Conservation (phyloP, 139 green algal species). For the Tetratostichococcus sp. region DNA sequence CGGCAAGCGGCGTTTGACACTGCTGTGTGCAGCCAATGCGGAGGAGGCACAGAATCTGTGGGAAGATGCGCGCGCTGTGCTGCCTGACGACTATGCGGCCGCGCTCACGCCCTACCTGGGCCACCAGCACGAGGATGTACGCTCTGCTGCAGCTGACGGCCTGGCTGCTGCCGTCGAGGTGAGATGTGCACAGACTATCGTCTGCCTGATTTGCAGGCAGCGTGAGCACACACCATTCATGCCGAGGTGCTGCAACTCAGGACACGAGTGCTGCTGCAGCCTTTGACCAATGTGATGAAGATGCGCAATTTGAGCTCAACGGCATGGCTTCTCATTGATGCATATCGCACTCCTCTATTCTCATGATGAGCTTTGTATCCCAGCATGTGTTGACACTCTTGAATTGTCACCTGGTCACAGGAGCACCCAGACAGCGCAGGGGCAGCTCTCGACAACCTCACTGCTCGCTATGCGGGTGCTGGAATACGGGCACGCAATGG, state of each 20-base stretch:
- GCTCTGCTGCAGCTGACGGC: conserved; percentile 9
- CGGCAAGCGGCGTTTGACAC: conserved; percentile 12
- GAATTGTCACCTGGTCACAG: conserved; percentile 20
- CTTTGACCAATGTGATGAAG: too few relatives aligned
- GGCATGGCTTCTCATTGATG: too few relatives aligned
- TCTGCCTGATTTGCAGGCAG: too few relatives aligned
- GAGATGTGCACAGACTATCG: conserved; percentile 14
- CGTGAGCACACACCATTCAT: too few relatives aligned
- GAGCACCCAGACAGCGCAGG: conserved; percentile 19
- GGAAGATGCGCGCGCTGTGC: conserved; percentile 21
- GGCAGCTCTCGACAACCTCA: conserved; percentile 29
- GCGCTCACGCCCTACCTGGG: conserved; percentile 33
- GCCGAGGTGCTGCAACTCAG: too few relatives aligned
- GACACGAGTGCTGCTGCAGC: too few relatives aligned
- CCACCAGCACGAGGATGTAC: conserved; percentile 15
- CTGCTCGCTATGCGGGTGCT: conserved; percentile 9
- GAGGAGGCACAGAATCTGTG: conserved; percentile 46
- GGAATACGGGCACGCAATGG: conserved; percentile 37
- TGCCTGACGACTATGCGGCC: conserved; percentile 15
- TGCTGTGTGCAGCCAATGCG: conserved; percentile 51
- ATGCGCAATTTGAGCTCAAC: too few relatives aligned
- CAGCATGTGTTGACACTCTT: too few relatives aligned
- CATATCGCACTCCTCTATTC: too few relatives aligned
- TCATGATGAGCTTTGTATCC: too few relatives aligned
- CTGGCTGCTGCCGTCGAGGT: conserved; percentile 33